Evolutionary conservation across 306 rosid genomes (phyloP), one percentile per base, ranked within the genome.

Genomic region (Prunus padus): DNA sequence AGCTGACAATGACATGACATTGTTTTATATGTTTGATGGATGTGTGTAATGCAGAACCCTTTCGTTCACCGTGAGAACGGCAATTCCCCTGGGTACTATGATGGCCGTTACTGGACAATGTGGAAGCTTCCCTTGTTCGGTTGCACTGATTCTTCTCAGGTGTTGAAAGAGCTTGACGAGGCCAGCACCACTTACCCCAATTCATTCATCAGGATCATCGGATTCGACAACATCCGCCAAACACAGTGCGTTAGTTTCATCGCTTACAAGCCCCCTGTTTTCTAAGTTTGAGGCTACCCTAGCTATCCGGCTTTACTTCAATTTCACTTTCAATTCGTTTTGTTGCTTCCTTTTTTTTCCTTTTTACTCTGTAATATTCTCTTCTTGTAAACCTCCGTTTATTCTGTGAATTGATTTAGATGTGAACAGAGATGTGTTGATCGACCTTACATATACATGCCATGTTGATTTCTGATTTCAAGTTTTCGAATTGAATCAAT

Each of bases 71-170:
- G 97, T 79, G 89, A 88, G 85, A 0, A 95, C 91, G 0, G 79
- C 85, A 61, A 1, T 0, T 83, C 93, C 20, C 97, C 97, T 0
- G 96, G 97, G 44, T 92, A 95, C 93, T 92, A 95, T 28, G 99
- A 92, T 28, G 97, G 99, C 23, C 79, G 97, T 0, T 88, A 83
- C 87, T 92, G 99, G 97, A 87, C 92, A 22, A 95, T 95, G 97
- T 92, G 97, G 96, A 95, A 90, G 88, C 81, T 95, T 10, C 97
- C 99, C n/a, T 82, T 92, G 97, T 95, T 76, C 61, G 99, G 96
- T 0, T 81, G 91, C 92, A 92, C 79, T 0, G 97, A 92, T 50
- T 0, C 93, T 0, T 0, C 81, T 11, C 97, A 95, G 57, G 98
- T 92, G 44, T 0, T 83, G 63, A 26, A 22, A 23, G 93, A 95